Conservation (phyloP, 2,329 filamentous ascomycete genomes). For the Ophiostoma pallidulum region DNA sequence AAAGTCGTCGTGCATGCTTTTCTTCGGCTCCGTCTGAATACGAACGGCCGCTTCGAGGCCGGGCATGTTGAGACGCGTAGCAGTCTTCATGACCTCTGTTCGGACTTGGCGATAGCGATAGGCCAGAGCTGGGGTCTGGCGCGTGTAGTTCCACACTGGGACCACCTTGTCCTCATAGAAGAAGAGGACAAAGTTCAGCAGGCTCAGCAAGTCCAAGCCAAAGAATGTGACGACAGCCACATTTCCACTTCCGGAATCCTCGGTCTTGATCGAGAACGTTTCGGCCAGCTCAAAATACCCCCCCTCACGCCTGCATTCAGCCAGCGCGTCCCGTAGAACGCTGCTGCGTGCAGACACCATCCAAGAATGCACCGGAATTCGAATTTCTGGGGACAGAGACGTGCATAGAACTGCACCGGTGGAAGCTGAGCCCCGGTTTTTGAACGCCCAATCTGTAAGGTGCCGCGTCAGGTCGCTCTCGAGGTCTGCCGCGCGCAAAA, state of each 20-base stretch:
- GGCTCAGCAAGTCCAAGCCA: slow-evolving; percentile 62
- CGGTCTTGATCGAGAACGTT: slow-evolving; percentile 45
- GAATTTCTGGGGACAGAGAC: slow-evolving; percentile 56
- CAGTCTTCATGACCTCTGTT: slow-evolving; percentile 68
- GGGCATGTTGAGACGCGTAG: slow-evolving; percentile 55
- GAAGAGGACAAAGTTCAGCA: slow-evolving; percentile 73
- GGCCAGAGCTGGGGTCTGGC: slow-evolving; percentile 54
- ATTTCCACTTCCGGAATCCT: slow-evolving; percentile 20
- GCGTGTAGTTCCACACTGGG: slow-evolving; percentile 78
- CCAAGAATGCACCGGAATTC: slow-evolving; percentile 76
- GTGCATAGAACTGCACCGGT: slow-evolving; percentile 39
- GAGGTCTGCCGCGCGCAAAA: slow-evolving; percentile 55
- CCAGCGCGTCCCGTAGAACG: slow-evolving; percentile 53
- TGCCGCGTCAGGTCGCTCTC: slow-evolving; percentile 52
- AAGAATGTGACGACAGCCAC: slow-evolving; percentile 55
- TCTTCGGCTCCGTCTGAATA: slow-evolving; percentile 57
- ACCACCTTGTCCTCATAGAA: slow-evolving; percentile 71
- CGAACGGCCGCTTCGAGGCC: slow-evolving; percentile 69
- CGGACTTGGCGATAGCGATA: slow-evolving; percentile 71
- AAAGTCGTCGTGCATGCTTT: slow-evolving; percentile 60
- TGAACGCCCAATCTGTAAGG: slow-evolving; percentile 30
- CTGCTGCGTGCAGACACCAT: slow-evolving; percentile 66
- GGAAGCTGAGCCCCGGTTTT: slow-evolving; percentile 23
- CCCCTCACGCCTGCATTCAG: slow-evolving; percentile 41
- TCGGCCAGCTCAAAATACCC: slow-evolving; percentile 51